Evolutionary conservation across 495 filamentous ascomycete genomes (phyloP).

Genomic region (Penicillium turbatum): DNA sequence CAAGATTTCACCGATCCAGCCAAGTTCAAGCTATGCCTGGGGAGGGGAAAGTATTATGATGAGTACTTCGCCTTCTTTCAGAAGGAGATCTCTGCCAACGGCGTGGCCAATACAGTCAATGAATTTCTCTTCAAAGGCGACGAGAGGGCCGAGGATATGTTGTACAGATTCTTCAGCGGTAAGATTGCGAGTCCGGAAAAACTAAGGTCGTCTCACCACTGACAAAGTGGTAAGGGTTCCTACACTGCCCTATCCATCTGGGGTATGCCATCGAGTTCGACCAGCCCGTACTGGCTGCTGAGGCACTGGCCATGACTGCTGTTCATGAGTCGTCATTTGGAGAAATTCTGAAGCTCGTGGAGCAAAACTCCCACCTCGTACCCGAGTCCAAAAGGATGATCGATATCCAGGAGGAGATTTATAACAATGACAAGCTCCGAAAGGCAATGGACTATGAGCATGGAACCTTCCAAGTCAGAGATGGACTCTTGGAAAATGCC

Average conservation of each 20-base stretch:
- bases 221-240: not conserved
- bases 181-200: not conserved
- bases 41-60: constrained; percentile 25
- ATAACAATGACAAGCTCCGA: too few species aligned
- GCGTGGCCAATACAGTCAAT: constrained; percentile 20
- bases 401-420: too few species aligned
- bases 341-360: too few species aligned
- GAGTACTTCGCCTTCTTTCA: constrained; percentile 37
- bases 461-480: too few species aligned
- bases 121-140: not conserved
- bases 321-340: too few species aligned
- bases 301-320: too few species aligned
- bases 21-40: constrained; percentile 22
- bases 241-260: not conserved
- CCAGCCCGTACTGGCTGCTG: too few species aligned
- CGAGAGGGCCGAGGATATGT: not conserved
- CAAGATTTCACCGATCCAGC: constrained; percentile 21
- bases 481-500: too few species aligned
- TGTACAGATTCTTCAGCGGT: not conserved
- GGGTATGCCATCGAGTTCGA: not conserved
- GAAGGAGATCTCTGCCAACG: constrained; percentile 25
- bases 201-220: not conserved
- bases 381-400: too few species aligned
- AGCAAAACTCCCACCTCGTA: too few species aligned
- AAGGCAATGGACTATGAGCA: too few species aligned